phyloP scores from a whole-genome alignment of 306 rosid genomes.

The Sphenostylis stenocarpa region DNA sequence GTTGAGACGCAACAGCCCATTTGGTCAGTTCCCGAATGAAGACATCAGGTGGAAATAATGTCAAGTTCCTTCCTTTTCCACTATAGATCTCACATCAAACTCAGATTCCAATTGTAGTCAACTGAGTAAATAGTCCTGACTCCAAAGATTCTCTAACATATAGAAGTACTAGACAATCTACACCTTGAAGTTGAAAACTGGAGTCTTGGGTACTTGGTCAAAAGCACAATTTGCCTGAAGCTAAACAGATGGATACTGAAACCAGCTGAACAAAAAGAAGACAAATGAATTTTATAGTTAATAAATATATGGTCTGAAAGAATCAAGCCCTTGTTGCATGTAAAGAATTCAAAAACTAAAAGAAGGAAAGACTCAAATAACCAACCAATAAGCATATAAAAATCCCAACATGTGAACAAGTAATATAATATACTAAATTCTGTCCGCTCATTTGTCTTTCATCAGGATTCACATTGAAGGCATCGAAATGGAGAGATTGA shows the following conservation, averaged over 20 bases:
- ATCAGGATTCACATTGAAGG: slow-evolving; percentile 50
- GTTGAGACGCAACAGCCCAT: slow-evolving; percentile 94
- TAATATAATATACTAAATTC: slow-evolving; percentile 48
- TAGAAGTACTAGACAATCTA: slow-evolving; percentile 33
- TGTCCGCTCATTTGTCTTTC: slow-evolving; percentile 35
- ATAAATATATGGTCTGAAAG: slow-evolving; percentile 35
- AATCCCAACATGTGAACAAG: slow-evolving; percentile 49
- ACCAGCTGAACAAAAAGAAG: slow-evolving; percentile 61
- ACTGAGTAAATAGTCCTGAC: slow-evolving; percentile 37
- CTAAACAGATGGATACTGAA: slow-evolving; percentile 34
- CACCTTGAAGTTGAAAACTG: slow-evolving; percentile 44
- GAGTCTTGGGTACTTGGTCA: slow-evolving; percentile 47
- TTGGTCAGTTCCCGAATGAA: slow-evolving; percentile 52
- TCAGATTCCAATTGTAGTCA: slow-evolving; percentile 41
- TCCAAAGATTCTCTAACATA: slow-evolving; percentile 45
- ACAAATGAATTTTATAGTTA: slow-evolving; percentile 47
- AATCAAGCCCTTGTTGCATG: slow-evolving; percentile 37
- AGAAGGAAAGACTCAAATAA: neutral
- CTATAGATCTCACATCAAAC: slow-evolving; percentile 58
- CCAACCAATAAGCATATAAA: slow-evolving; percentile 13
- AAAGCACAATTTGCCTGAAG: slow-evolving; percentile 44
- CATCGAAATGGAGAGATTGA: slow-evolving; percentile 38
- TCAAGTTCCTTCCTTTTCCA: slow-evolving; percentile 36
- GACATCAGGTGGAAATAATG: slow-evolving; percentile 39
- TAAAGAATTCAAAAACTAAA: neutral